These are phyloP conservation scores for Talaromyces sp. DNA, from an alignment of 2,329 filamentous ascomycete species.

Conservation along the genomic window DNA sequence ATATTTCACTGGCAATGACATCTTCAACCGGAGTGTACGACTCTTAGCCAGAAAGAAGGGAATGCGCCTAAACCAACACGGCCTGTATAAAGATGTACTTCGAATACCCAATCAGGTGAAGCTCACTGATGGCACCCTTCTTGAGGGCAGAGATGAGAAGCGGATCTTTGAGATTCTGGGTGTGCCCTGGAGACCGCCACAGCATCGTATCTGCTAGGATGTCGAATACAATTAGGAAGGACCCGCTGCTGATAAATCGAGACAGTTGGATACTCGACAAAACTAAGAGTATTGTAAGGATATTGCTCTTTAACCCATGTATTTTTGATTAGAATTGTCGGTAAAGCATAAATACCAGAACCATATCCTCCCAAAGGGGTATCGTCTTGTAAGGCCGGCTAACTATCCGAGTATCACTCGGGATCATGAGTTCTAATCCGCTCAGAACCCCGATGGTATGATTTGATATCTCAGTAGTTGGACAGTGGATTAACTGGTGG, in stretches of 20 bases:
- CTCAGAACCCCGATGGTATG: neutral
- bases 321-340: neutral
- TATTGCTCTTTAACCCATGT: neutral
- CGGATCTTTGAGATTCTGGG: constrained; percentile 78
- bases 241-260: neutral
- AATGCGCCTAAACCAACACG: constrained; percentile 82
- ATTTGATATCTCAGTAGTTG: neutral
- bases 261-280: neutral
- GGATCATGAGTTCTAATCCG: neutral
- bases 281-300: too few relatives aligned
- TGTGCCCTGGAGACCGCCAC: constrained; percentile 79
- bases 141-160: constrained; percentile 74
- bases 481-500: neutral
- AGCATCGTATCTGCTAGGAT: constrained; percentile 65
- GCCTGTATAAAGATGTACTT: constrained; percentile 71
- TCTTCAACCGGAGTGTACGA: constrained; percentile 86
- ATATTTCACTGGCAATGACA: constrained; percentile 95
- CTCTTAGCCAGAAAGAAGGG: constrained; percentile 75
- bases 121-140: constrained; percentile 64
- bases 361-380: neutral
- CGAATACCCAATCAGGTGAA: constrained; percentile 58
- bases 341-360: neutral
- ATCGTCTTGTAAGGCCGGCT: neutral
- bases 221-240: neutral
- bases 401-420: neutral